These are phyloP conservation scores for Tagetes patula DNA, from an alignment of 129 eudicot species.

Conservation along the genomic window DNA sequence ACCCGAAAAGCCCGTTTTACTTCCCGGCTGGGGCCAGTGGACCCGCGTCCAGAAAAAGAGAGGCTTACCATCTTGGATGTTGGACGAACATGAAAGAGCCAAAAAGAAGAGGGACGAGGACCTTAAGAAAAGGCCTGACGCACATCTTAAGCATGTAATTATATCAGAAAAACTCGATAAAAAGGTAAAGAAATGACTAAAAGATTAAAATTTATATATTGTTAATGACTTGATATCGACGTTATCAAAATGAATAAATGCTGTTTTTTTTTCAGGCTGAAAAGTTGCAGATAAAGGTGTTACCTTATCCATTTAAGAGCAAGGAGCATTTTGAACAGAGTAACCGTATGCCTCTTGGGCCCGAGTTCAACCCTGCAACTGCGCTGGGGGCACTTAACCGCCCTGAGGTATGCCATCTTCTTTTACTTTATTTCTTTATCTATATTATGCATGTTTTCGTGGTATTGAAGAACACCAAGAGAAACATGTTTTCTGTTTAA, in stretches of 20 bases:
- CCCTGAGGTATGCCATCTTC: constrained; percentile 57
- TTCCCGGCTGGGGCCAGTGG: constrained; percentile 99
- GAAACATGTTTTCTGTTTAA: not conserved
- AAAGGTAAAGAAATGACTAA: constrained; percentile 47
- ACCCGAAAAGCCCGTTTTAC: constrained; percentile 77
- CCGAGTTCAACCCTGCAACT: constrained; percentile 88
- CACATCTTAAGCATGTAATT: constrained; percentile 82
- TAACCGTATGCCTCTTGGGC: constrained; percentile 90
- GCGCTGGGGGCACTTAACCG: constrained; percentile 64
- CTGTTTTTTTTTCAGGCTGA: constrained; percentile 57
- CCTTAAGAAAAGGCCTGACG: constrained; percentile 78
- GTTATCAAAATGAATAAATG: not conserved
- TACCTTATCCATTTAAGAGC: constrained; percentile 83
- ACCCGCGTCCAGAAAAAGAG: constrained; percentile 66
- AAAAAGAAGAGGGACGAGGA: constrained; percentile 81
- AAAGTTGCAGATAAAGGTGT: constrained; percentile 62
- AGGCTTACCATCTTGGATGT: constrained; percentile 78
- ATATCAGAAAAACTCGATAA: constrained; percentile 88
- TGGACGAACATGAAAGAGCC: constrained; percentile 70
- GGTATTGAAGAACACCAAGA: not conserved
- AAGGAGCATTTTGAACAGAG: constrained; percentile 78
- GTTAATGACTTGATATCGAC: not conserved
- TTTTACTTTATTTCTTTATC: not conserved
- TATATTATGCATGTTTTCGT: not conserved
- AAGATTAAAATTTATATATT: not conserved